Base-by-base conservation (phyloP, 441 rosid genomes). In the Adansonia gregorii region DNA sequence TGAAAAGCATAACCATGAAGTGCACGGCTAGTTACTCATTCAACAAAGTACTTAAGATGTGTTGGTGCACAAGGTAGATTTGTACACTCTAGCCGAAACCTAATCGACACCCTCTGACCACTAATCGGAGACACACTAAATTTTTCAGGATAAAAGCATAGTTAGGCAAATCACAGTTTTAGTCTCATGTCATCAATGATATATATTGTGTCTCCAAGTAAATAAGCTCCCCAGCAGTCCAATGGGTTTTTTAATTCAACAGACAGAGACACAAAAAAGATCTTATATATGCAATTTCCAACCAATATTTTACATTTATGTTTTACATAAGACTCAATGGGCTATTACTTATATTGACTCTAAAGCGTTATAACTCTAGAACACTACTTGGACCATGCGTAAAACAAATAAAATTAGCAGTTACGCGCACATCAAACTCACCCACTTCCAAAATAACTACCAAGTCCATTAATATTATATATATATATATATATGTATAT, bases 401-500 rank as follows among this genome's bases (percentile, higher is more conserved):
- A 46, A 60, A 60, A 60, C 22, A 43, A 9, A 46, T 8, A 12
- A 63, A 49, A 4, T 10, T 9, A 3, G 14, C 31, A 59, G 10
- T 7, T 20, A 46, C 2, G 11, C 56, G 14, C 59, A 12, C 11
- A 48, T 22, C 20, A 27, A 72, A 20, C 17, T 27, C 8, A 72
- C 64, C 43, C 43, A 49, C 22, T 14, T 19, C 8, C 41, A 43
- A 41, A 14, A 35, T 31, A 63, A 31, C 45, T 31, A 63, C 15
- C 4, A 63, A 63, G 8, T 17, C 22, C 60, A 7, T 17, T 17
- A 56, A 56, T 56, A 55, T 27, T 39, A 7, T 43, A 41, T 43
- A 41, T 43, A 69, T 31, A 35, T 73, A 77, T 73, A 69, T 65
- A 79, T 67, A 76, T 35, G 76, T 35, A 17, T 7, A 79, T 67